These are phyloP conservation scores for Garcileccinum viscosum DNA, from an alignment of 1,284 basidiomycete genomes.

Conservation along the genomic window DNA sequence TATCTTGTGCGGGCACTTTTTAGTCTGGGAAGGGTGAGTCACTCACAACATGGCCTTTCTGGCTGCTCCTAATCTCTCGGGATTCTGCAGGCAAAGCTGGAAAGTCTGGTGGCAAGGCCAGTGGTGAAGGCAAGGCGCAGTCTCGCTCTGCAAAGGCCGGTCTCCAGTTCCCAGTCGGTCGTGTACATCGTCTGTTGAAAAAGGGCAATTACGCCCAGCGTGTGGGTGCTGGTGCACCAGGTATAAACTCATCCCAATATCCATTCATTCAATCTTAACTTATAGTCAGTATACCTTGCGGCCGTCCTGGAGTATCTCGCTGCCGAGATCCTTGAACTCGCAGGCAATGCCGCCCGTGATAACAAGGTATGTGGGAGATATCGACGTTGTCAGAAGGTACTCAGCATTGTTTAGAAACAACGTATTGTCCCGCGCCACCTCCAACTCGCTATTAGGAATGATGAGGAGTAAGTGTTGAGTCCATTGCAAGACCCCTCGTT, in stretches of 20 bases:
- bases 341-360: conserved; percentile 84
- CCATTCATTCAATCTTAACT: not conserved
- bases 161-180: conserved; percentile 86
- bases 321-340: conserved; percentile 89
- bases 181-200: conserved; percentile 90
- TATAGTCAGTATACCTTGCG: conserved; percentile 70
- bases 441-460: conserved; percentile 89
- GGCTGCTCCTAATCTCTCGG: conserved; percentile 11
- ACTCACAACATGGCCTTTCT: conserved; percentile 8
- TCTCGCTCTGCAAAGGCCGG: conserved; percentile 82
- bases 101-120: conserved; percentile 67
- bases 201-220: conserved; percentile 85
- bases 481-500: not conserved
- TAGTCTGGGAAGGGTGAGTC: conserved; percentile 57
- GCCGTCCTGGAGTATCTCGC: conserved; percentile 85
- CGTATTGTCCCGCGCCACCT: conserved; percentile 92
- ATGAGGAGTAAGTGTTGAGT: conserved; percentile 70
- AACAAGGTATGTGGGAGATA: conserved; percentile 59
- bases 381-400: not conserved
- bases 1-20: conserved; percentile 15
- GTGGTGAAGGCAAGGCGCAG: conserved; percentile 61
- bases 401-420: conserved; percentile 58
- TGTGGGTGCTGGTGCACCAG: conserved; percentile 82
- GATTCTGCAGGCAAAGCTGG: conserved; percentile 56
- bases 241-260: conserved; percentile 46